A percentile compares a stretch with the other conserved stretches of the same genome.
Conservation (phyloP, 2,329 filamentous ascomycete species). For the Aspergillus fructus region DNA sequence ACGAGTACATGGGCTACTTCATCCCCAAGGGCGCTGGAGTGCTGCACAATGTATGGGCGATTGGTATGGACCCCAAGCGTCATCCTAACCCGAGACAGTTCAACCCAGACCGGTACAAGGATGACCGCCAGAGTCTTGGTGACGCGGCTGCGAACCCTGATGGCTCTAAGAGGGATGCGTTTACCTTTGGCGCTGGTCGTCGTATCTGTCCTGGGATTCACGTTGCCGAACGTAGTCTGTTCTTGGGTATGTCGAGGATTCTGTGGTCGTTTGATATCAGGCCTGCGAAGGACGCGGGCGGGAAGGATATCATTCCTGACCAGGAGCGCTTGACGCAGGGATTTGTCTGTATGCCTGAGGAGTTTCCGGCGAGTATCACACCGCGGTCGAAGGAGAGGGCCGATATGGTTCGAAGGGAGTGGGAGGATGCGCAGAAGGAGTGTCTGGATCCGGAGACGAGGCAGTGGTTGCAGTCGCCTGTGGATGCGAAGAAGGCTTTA, state of each 20-base stretch:
- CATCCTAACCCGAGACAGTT: conserved; percentile 42
- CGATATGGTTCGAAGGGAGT: conserved; percentile 10
- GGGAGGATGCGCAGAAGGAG: not conserved
- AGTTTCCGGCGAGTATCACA: conserved; percentile 37
- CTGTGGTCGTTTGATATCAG: conserved; percentile 51
- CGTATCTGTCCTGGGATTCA: conserved; percentile 60
- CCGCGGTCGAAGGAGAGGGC: conserved; percentile 33
- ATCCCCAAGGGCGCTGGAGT: conserved; percentile 52
- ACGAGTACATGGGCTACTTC: conserved; percentile 49
- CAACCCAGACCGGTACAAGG: conserved; percentile 37
- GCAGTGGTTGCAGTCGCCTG: not conserved
- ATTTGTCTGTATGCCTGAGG: conserved; percentile 46
- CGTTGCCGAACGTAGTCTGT: conserved; percentile 51
- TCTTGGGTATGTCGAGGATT: conserved; percentile 49
- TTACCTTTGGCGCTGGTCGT: conserved; percentile 57
- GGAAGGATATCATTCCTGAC: conserved; percentile 38
- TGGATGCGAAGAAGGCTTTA: not conserved
- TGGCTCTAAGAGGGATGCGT: conserved; percentile 50
- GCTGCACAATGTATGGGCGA: conserved; percentile 46
- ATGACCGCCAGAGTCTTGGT: conserved; percentile 33
- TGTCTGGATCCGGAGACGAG: not conserved
- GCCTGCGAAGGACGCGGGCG: conserved; percentile 27
- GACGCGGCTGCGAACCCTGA: conserved; percentile 37
- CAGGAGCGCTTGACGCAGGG: conserved; percentile 43
- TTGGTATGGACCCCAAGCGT: conserved; percentile 43